Base-by-base conservation (phyloP, 371 early-diverging fungal species). In the Coemansia sp. region DNA sequence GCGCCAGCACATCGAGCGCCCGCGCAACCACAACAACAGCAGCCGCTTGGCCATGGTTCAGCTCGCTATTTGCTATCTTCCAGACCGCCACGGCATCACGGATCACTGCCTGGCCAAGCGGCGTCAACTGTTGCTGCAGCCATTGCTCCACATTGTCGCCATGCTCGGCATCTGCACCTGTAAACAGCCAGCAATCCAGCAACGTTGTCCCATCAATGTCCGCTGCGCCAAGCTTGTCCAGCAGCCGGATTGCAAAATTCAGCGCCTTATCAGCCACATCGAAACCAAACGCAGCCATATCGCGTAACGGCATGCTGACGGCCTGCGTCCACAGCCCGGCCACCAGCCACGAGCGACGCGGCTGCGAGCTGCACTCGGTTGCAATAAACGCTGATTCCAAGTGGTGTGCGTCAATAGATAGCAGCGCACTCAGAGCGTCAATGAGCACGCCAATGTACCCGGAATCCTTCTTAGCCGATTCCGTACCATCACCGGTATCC, bases 281-380 rank as follows among this genome's bases (percentile, higher is more conserved):
- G 16, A 44, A 44, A 14, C n/a, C 16, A 44, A 16, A 14, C 14
- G 11, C 33, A 5, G 12, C 12, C 5, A 10, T n/a, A 36, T n/a
- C n/a, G 24, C 37, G 36, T 14, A 68, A 37, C 12, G 66, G 49
- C 8, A 31, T 40, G 29, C 38, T 14, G 1, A 67, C 66, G 1
- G 53, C 65, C n/a, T 47, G 57, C 10, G n/a, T 56, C 67, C 67
- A 67, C 11, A 67, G 4, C 14, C 42, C 67, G 5, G 18, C 46
- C 0, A 55, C 34, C 18, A 67, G 38, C 67, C 67, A 67, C 36
- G 57, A 57, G 10, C 0, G n/a, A 6, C 5, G n/a, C 2, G 12
- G 16, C 18, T 4, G 11, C 1, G 47, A 24, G 8, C 24, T 14
- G 3, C 18, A 14, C 24, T 43, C 43, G 39, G 57, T 43, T 0